Conservation (phyloP, 2,329 filamentous ascomycete species). For the Cytospora leucostoma region DNA sequence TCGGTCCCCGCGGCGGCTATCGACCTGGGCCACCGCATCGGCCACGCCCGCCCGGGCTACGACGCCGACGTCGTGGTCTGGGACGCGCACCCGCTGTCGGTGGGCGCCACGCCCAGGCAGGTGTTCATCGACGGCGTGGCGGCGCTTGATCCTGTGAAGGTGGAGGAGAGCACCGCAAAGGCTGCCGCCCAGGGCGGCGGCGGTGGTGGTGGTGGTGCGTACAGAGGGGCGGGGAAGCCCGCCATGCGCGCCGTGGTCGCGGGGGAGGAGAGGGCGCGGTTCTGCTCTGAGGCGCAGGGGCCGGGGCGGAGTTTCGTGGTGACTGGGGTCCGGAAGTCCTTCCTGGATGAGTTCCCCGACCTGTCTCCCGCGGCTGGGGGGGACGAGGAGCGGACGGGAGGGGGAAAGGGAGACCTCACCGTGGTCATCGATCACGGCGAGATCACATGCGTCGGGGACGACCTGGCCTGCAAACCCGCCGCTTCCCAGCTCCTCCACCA, state of each 20-base stretch:
- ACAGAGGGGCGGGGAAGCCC: conserved; percentile 26
- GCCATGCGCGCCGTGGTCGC: conserved; percentile 33
- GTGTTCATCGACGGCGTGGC: conserved; percentile 50
- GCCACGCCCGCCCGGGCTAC: conserved; percentile 46
- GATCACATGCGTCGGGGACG: conserved; percentile 42
- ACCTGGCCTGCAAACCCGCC: conserved; percentile 36
- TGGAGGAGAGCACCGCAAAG: conserved; percentile 34
- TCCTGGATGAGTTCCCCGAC: conserved; percentile 34
- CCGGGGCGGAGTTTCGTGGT: conserved; percentile 37
- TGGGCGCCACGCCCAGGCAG: conserved; percentile 48
- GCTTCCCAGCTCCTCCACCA: conserved; percentile 30
- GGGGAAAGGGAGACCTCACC: conserved; percentile 35
- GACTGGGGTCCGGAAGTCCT: conserved; percentile 41
- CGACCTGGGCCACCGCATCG: conserved; percentile 46
- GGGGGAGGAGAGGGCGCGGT: conserved; percentile 31
- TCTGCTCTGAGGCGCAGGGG: conserved; percentile 32
- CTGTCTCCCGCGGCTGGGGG: not conserved
- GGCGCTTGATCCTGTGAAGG: conserved; percentile 38
- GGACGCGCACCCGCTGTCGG: conserved; percentile 48
- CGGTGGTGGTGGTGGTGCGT: not conserved
- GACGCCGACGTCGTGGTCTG: conserved; percentile 54
- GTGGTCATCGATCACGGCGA: conserved; percentile 45
- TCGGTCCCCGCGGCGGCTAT: conserved; percentile 48
- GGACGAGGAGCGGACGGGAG: not conserved
- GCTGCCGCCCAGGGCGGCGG: conserved; percentile 9